Evolutionary conservation across 2,329 filamentous ascomycete genomes (phyloP), one percentile per base, ranked within the genome.

Genomic region (Intubia oerlemansii): DNA sequence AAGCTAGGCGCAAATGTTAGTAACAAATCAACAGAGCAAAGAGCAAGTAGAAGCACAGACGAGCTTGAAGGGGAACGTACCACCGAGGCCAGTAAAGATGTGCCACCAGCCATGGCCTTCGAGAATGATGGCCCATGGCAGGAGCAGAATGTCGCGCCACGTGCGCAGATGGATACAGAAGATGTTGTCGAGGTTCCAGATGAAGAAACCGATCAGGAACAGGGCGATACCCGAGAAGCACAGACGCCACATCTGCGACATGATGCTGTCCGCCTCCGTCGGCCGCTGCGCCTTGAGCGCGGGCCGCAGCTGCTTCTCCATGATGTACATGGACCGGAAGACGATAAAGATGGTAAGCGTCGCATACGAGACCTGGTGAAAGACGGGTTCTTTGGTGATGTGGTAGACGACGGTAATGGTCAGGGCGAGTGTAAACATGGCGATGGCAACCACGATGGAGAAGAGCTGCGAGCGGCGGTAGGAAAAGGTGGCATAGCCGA

Each of bases 161-260:
- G 44, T 46, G 13, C 69, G 62, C 34, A 88, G 50, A 17, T 57
- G 61, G 16, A 56, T 53, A 47, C 81, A 90, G 45, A 71, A 78
- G n/a, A 61, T 52, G 36, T 80, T 88, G 44, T 91, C 80, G 29
- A 90, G 42, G 30, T 63, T 72, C 81, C 80, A 90, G 30, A 90
- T 62, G 5, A 57, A 53, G 42, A 81, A 90, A 0, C 78, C 80
- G 0, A 66, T 60, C 10, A 88, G 47, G 46, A 90, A 90, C 37
- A 79, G 58, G 20, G 52, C 54, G 16, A 88, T 51, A 0, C 78
- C 78, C 54, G 33, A 54, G 7, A 51, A 54, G 27, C 84, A 69
- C 64, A 90, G 68, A 24, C 54, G 56, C 76, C 79, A 85, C 75
- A 88, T 82, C 27, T 64, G 60, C 20, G 55, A 59, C 38, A 65